Evolutionary conservation across 2,329 filamentous ascomycete species (phyloP).

Genomic region (Ascochyta koolunga): DNA sequence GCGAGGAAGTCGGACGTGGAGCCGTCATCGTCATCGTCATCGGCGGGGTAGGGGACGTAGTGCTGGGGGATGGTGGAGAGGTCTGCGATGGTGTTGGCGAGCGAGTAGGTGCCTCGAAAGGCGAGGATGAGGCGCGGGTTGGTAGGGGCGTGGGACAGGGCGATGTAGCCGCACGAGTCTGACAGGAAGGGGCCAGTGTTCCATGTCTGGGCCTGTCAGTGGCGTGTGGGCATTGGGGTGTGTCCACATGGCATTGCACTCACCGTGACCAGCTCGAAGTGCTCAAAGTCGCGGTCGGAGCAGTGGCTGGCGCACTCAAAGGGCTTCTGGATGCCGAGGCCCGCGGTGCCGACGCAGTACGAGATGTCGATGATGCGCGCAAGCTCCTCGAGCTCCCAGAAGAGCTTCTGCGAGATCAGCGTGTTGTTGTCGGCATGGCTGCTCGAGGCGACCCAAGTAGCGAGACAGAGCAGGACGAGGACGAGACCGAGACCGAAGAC

Average conservation of each 20-base stretch:
- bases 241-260: constrained; percentile 12
- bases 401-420: constrained; percentile 67
- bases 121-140: constrained; percentile 76
- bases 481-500: constrained; percentile 31
- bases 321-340: constrained; percentile 80
- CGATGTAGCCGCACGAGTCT: constrained; percentile 93
- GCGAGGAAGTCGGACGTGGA: constrained; percentile 36
- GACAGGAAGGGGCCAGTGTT: constrained; percentile 85
- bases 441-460: constrained; percentile 13
- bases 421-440: constrained; percentile 32
- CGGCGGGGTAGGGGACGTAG: constrained; percentile 83
- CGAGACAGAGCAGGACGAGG: constrained; percentile 29
- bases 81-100: constrained; percentile 89
- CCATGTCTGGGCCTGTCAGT: constrained; percentile 66
- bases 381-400: constrained; percentile 81
- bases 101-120: constrained; percentile 92
- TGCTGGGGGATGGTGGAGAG: constrained; percentile 87
- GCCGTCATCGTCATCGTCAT: constrained; percentile 52
- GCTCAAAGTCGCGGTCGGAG: constrained; percentile 77
- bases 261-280: constrained; percentile 74
- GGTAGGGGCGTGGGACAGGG: constrained; percentile 73
- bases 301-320: constrained; percentile 88
- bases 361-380: constrained; percentile 92
- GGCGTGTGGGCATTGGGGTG: constrained; percentile 3
- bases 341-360: constrained; percentile 88